Evolutionary conservation across 805 yeast species (phyloP).

Genomic region (Ogataea naganishii): DNA sequence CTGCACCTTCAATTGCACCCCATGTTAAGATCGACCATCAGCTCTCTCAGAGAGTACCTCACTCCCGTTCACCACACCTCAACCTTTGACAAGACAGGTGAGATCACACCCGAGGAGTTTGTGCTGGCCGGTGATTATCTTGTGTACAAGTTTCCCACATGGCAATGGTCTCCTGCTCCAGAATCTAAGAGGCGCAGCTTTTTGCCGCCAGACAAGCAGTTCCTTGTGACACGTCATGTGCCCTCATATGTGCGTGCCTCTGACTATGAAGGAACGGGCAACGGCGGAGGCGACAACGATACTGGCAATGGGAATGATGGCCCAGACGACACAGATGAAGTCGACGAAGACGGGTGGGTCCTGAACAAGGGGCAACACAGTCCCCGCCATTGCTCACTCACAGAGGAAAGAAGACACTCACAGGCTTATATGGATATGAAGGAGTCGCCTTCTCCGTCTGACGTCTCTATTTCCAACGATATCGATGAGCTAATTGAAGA

Average conservation of each 20-base stretch:
- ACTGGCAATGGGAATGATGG: conserved; percentile 12
- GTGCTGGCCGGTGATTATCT: conserved; percentile 91
- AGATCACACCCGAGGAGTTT: conserved; percentile 93
- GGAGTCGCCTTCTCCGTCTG: conserved; percentile 9
- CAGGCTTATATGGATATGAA: conserved; percentile 14
- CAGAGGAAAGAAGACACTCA: conserved; percentile 20
- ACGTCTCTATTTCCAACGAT: too few species aligned
- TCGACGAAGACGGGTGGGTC: conserved; percentile 56
- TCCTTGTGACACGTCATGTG: conserved; percentile 79
- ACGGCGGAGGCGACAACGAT: conserved; percentile 26
- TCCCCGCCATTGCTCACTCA: conserved; percentile 12
- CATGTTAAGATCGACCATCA: conserved; percentile 68
- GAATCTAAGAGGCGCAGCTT: conserved; percentile 51
- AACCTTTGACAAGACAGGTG: conserved; percentile 79
- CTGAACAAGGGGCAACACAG: conserved; percentile 20
- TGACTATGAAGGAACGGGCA: conserved; percentile 36
- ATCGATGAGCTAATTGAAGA: conserved; percentile 28
- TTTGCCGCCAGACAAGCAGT: conserved; percentile 82
- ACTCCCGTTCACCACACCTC: conserved; percentile 89
- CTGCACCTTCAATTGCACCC: too few species aligned
- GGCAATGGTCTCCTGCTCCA: conserved; percentile 80
- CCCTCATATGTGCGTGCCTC: conserved; percentile 75
- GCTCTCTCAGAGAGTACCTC: conserved; percentile 82
- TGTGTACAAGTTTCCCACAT: conserved; percentile 88
- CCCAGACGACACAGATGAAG: conserved; percentile 19